Conservation (phyloP, 352 stramenopile genomes). For the Globisporangium nunn region DNA sequence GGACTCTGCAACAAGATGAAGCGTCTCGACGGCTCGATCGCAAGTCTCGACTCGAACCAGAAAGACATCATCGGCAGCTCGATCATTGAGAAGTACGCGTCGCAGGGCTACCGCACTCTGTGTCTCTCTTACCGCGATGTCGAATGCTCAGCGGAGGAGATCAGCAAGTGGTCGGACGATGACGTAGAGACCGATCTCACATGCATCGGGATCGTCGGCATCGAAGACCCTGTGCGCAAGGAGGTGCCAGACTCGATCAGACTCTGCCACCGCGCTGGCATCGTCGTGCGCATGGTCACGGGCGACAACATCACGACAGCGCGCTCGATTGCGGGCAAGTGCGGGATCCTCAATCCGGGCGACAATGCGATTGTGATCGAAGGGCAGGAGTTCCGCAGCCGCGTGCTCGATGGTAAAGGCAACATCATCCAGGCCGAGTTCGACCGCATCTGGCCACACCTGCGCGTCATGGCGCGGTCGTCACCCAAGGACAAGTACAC, state of each 20-base stretch:
- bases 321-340: slow-evolving; percentile 67
- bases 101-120: slow-evolving; percentile 76
- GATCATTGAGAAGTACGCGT: slow-evolving; percentile 52
- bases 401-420: slow-evolving; percentile 55
- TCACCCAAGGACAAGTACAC: slow-evolving; percentile 97
- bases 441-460: slow-evolving; percentile 87
- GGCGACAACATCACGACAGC: slow-evolving; percentile 96
- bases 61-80: slow-evolving; percentile 56
- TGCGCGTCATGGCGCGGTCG: slow-evolving; percentile 90
- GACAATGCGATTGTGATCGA: slow-evolving; percentile 64
- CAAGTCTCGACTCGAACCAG: slow-evolving; percentile 34
- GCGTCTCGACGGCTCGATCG: slow-evolving; percentile 50
- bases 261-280: slow-evolving; percentile 92
- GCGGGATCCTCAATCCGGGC: slow-evolving; percentile 49
- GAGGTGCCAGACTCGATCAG: slow-evolving; percentile 92
- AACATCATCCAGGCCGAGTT: slow-evolving; percentile 85
- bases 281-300: slow-evolving; percentile 98
- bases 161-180: slow-evolving; percentile 63
- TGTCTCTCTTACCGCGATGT: slow-evolving; percentile 84
- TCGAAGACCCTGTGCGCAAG: slow-evolving; percentile 90
- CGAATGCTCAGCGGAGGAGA: slow-evolving; percentile 46
- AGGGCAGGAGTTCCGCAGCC: slow-evolving; percentile 54
- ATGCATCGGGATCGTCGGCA: slow-evolving; percentile 88
- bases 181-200: slow-evolving; percentile 86
- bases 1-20: slow-evolving; percentile 66